Base-by-base conservation (phyloP, 2,329 filamentous ascomycete genomes). In the Phialophora chinensis region DNA sequence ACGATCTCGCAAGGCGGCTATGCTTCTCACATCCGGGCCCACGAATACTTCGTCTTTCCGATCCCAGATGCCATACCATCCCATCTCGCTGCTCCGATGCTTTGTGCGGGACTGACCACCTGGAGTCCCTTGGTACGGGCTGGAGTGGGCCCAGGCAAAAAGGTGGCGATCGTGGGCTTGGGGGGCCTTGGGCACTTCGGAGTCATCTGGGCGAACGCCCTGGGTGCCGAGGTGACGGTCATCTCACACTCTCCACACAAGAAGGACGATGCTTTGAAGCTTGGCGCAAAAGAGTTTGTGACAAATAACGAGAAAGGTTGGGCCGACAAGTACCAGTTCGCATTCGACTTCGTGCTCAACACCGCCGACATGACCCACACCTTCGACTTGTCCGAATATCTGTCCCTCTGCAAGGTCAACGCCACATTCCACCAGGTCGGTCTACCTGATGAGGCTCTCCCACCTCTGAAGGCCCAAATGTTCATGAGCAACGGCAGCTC, bases 71-170 rank as follows among this genome's bases (percentile, higher is more conserved):
- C 83, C 60, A 84, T 96, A 54, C 73, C 82, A 10, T 86, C 83
- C 71, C 78, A 80, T 63, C 31, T 67, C 17, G 72, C 72, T 77
- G 82, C 69, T 81, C 71, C 71, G 20, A 72, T 73, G 71, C 85
- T 95, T 72, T 96, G 92, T 78, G 92, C 91, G 49, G 92, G 92
- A 69, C 84, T 96, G 71, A 96, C 92, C 3, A 88, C 88, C 66
- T 96, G 88, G 81, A 90, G 87, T 67, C 92, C 92, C 1, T 84
- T 96, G 14, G 88, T 91, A 70, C 86, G 91, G 57, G 88, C 93
- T 74, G 90, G 90, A 25, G 85, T 86, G 66, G 90, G 90, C 0
- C 90, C 90, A 0, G 91, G 92, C 8, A 78, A 79, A 70, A 77
- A 77, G 65, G 78, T 80, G 14, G 77, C 77, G 35, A 75, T 79